phyloP scores from a whole-genome alignment of 192 early-diverging fungal genomes.

The Coemansia sp. region DNA sequence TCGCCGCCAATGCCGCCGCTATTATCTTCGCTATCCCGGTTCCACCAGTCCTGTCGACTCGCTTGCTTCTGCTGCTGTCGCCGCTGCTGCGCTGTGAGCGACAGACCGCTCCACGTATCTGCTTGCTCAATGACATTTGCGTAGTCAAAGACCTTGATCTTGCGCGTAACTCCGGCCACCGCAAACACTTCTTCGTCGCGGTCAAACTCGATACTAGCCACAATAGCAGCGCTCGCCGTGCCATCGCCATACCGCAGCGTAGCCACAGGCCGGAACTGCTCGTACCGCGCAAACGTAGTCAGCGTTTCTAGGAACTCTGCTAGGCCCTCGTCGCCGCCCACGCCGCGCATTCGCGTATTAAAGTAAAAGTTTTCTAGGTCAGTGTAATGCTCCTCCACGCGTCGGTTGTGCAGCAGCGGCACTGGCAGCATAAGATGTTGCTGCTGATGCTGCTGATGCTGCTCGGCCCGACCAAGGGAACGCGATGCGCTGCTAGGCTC shows the following conservation, averaged over 20 bases:
- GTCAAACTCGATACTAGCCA: conserved; percentile 94
- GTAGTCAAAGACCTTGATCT: conserved; percentile 95
- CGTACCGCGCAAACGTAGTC: conserved; percentile 67
- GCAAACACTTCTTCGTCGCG: conserved; percentile 94
- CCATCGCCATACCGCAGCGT: conserved; percentile 82
- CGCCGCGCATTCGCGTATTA: conserved; percentile 59
- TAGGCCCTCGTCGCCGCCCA: conserved; percentile 30
- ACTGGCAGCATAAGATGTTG: neutral
- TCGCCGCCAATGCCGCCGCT: conserved; percentile 14
- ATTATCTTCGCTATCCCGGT: conserved; percentile 33
- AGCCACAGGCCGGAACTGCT: conserved; percentile 74
- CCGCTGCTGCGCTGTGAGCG: conserved; percentile 24
- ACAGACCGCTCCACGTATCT: conserved; percentile 43
- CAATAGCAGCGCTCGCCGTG: conserved; percentile 73
- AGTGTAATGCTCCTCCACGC: conserved; percentile 66
- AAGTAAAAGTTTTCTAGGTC: conserved; percentile 80
- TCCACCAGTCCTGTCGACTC: conserved; percentile 52
- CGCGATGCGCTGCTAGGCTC: neutral
- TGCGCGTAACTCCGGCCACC: conserved; percentile 87
- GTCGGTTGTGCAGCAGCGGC: conserved; percentile 22
- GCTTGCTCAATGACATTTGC: conserved; percentile 56
- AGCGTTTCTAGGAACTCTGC: conserved; percentile 63
- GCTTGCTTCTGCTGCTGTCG: conserved; percentile 9
- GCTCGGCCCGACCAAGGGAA: neutral
- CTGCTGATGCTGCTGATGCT: neutral